Percentiles rank a stretch among this genome's conserved stretches.
Conservation (phyloP, 352 stramenopile species). For the Thraustochytrium striatum region DNA sequence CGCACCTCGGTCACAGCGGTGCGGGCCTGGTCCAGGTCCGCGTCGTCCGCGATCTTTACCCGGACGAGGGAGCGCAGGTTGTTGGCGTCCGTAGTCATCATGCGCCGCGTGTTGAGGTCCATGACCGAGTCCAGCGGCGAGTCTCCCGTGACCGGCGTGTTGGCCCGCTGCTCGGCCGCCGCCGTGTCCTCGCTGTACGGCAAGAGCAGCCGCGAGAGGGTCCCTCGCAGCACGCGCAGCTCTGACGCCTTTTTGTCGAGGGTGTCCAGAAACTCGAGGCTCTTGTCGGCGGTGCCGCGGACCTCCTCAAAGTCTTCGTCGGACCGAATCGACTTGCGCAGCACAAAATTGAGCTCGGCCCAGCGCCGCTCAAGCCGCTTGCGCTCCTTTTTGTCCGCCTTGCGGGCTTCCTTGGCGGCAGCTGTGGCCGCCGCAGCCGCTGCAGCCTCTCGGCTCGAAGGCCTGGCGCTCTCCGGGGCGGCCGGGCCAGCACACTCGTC, state of each 20-base stretch:
- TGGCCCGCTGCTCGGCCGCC: conserved; percentile 27
- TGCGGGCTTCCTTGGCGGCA: not conserved
- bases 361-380: conserved; percentile 44
- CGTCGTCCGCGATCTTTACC: conserved; percentile 41
- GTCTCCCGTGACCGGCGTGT: conserved; percentile 37
- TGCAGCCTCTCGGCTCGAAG: no score
- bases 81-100: conserved; percentile 32
- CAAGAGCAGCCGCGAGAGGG: conserved; percentile 24
- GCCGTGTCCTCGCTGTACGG: conserved; percentile 44
- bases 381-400: conserved; percentile 20
- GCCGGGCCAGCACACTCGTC: no score
- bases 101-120: conserved; percentile 24
- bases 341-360: conserved; percentile 26
- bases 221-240: conserved; percentile 37
- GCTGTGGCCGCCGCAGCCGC: not conserved
- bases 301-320: conserved; percentile 16
- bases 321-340: conserved; percentile 32
- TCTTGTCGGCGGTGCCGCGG: not conserved
- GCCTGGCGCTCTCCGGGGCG: no score
- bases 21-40: conserved; percentile 33
- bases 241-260: conserved; percentile 33
- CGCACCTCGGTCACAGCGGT: conserved; percentile 21
- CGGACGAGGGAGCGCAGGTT: conserved; percentile 22
- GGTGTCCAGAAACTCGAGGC: conserved; percentile 25
- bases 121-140: conserved; percentile 39